phyloP scores from a whole-genome alignment of 805 yeast genomes.

The Pichia sporocuriosa region DNA sequence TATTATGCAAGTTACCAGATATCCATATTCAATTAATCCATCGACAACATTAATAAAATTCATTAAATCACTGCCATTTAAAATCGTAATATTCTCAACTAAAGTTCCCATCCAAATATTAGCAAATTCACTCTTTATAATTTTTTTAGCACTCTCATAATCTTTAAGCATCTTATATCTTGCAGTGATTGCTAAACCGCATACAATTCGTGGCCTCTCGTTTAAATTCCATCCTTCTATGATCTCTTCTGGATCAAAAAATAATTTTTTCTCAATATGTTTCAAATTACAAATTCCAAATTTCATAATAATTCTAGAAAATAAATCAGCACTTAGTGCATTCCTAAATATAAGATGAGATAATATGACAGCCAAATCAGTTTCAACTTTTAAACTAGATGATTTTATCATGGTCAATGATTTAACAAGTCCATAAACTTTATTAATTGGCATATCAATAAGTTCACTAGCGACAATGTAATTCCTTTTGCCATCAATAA shows the following conservation, averaged over 20 bases:
- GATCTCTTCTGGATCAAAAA: conserved; percentile 9
- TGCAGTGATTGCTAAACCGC: conserved; percentile 20
- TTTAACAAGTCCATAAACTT: conserved; percentile 3
- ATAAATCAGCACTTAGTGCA: conserved; percentile 11
- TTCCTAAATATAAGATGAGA: conserved; percentile 18
- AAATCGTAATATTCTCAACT: not conserved
- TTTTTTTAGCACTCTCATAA: conserved; percentile 11
- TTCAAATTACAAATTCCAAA: conserved; percentile 15
- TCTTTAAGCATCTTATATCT: conserved; percentile 19
- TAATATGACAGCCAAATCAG: conserved; percentile 17
- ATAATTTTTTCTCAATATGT: conserved; percentile 10
- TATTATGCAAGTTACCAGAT: conserved; percentile 12
- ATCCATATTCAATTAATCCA: conserved; percentile 9
- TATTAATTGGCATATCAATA: conserved; percentile 8
- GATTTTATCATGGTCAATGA: not conserved
- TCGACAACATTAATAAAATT: conserved; percentile 19
- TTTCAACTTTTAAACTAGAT: conserved; percentile 6
- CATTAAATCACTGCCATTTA: conserved; percentile 12
- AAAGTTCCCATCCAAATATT: conserved; percentile 21
- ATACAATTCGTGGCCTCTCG: conserved; percentile 13
- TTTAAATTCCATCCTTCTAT: conserved; percentile 8
- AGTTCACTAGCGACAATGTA: conserved; percentile 3
- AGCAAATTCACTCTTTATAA: conserved; percentile 14
- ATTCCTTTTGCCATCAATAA: not conserved
- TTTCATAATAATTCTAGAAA: conserved; percentile 18